Evolutionary conservation across 108 stramenopile genomes (phyloP).

Genomic region (Skeletonema menzelii): DNA sequence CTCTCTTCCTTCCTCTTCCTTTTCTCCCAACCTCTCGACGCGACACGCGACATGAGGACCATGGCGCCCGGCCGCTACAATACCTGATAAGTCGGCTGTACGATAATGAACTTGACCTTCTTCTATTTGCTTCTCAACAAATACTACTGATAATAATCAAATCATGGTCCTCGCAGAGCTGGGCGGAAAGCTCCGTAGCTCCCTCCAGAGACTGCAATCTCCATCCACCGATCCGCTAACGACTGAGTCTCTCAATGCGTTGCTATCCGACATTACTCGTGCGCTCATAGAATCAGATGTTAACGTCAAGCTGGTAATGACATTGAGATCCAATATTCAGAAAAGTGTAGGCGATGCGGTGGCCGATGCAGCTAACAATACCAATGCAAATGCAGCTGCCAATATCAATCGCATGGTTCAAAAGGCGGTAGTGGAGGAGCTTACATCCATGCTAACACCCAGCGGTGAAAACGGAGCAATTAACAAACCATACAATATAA

Average conservation of each 20-base stretch:
- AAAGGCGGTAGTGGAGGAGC: conserved; percentile 90
- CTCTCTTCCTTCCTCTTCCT: too few relatives aligned
- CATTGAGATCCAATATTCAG: conserved; percentile 78
- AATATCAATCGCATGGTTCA: conserved; percentile 72
- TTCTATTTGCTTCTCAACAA: too few relatives aligned
- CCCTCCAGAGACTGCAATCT: conserved; percentile 85
- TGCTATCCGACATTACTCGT: conserved; percentile 81
- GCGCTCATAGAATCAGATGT: conserved; percentile 97
- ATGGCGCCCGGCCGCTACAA: too few relatives aligned
- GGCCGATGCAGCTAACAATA: conserved; percentile 28
- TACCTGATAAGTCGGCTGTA: too few relatives aligned
- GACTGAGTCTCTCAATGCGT: conserved; percentile 72
- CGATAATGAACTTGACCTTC: too few relatives aligned
- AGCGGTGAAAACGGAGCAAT: not conserved
- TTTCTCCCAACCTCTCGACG: too few relatives aligned
- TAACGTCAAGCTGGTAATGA: conserved; percentile 89
- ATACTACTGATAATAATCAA: not conserved
- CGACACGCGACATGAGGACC: too few relatives aligned
- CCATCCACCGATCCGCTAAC: conserved; percentile 58
- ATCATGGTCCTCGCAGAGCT: conserved; percentile 96
- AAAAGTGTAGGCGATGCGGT: conserved; percentile 56
- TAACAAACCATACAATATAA: conserved; percentile 71
- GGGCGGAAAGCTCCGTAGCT: conserved; percentile 89
- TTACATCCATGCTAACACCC: conserved; percentile 81
- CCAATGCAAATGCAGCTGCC: conserved; percentile 21